phyloP scores from a whole-genome alignment of 2,329 filamentous ascomycete species.

The Knoxdaviesia proteae region DNA sequence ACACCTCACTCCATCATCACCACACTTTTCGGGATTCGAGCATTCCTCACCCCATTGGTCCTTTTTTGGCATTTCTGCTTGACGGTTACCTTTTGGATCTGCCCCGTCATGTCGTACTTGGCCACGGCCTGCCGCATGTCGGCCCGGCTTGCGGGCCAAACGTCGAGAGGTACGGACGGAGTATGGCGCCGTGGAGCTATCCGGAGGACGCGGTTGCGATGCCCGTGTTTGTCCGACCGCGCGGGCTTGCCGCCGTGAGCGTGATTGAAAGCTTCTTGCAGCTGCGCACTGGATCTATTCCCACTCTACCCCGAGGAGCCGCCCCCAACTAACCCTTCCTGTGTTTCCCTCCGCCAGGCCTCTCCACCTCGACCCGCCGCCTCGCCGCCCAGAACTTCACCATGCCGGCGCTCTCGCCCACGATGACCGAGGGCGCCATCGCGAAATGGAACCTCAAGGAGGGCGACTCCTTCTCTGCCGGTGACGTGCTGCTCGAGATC shows the following conservation, averaged over 20 bases:
- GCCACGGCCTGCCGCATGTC: constrained; percentile 42
- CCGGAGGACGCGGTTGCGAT: too few species aligned
- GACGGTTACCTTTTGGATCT: background rate
- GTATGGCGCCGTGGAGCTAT: too few species aligned
- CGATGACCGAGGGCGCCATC: constrained; percentile 88
- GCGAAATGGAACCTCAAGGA: constrained; percentile 72
- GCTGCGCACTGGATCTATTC: background rate
- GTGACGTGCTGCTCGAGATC: constrained; percentile 77
- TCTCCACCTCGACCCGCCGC: constrained; percentile 38
- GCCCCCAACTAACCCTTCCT: background rate
- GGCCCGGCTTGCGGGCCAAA: constrained; percentile 32
- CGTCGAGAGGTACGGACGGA: constrained; percentile 32
- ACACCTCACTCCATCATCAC: too few species aligned
- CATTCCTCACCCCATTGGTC: background rate
- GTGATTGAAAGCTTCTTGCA: background rate
- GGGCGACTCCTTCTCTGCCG: constrained; percentile 61
- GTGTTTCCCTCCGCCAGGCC: constrained; percentile 23
- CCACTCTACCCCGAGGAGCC: background rate
- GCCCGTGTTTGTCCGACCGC: too few species aligned
- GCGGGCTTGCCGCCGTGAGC: too few species aligned
- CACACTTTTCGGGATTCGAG: too few species aligned
- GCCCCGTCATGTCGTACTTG: constrained; percentile 39
- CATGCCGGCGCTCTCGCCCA: constrained; percentile 80
- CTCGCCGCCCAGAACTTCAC: constrained; percentile 69
- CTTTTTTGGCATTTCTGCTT: background rate